phyloP scores from a whole-genome alignment of 2,329 filamentous ascomycete genomes.

The Metarhizium guizhouense region DNA sequence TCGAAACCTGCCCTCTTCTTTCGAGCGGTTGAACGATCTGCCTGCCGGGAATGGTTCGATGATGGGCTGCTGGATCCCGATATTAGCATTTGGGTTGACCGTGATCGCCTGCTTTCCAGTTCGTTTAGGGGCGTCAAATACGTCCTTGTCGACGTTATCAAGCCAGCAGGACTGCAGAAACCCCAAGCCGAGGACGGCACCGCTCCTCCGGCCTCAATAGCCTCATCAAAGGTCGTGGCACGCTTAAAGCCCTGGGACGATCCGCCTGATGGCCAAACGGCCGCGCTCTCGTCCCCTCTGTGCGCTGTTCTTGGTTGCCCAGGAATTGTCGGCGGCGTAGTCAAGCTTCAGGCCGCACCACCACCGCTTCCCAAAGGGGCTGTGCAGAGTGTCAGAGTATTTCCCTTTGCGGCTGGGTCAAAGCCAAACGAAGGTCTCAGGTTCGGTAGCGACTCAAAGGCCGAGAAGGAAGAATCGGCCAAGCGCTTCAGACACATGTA shows the following conservation, averaged over 20 bases:
- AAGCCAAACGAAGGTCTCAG: slow-evolving; percentile 60
- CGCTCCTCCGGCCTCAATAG: slow-evolving; percentile 35
- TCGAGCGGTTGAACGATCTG: slow-evolving; percentile 62
- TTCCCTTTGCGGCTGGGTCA: slow-evolving; percentile 60
- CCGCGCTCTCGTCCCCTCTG: slow-evolving; percentile 68
- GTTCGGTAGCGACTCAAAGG: slow-evolving; percentile 81
- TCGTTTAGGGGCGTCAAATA: slow-evolving; percentile 68
- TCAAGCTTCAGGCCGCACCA: slow-evolving; percentile 79
- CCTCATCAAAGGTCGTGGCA: slow-evolving; percentile 59
- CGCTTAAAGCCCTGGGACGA: slow-evolving; percentile 73
- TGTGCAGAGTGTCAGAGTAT: slow-evolving; percentile 62
- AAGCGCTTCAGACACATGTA: slow-evolving; percentile 67
- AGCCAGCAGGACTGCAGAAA: slow-evolving; percentile 67
- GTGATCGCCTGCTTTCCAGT: slow-evolving; percentile 62
- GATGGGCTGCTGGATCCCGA: slow-evolving; percentile 47
- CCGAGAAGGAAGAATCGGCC: slow-evolving; percentile 68
- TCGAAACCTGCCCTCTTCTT: slow-evolving; percentile 64
- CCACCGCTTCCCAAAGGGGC: slow-evolving; percentile 58
- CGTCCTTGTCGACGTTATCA: slow-evolving; percentile 78
- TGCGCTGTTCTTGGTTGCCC: slow-evolving; percentile 64
- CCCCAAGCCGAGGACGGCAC: slow-evolving; percentile 60
- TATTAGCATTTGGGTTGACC: slow-evolving; percentile 77
- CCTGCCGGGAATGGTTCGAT: slow-evolving; percentile 71
- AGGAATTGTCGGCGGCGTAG: slow-evolving; percentile 73
- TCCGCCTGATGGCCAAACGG: slow-evolving; percentile 71